Evolutionary conservation across 768 basidiomycete genomes (phyloP).

Genomic region (Cyclocybe aegerita): DNA sequence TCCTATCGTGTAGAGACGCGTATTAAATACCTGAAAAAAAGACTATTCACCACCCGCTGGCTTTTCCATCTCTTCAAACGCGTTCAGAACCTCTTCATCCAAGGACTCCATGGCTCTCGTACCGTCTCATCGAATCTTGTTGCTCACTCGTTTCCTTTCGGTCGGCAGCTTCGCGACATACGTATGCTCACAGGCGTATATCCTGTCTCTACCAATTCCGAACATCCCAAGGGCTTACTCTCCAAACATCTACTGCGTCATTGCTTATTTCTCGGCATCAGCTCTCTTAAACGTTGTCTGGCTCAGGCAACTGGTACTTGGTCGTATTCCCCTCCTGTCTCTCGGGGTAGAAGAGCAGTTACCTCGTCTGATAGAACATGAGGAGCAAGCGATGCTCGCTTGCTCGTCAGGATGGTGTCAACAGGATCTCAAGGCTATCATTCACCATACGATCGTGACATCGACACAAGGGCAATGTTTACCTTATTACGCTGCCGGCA

Average conservation of each 20-base stretch:
- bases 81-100: background rate
- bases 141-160: constrained; percentile 8
- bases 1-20: too few species aligned
- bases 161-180: constrained; percentile 15
- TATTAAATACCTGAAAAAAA: too few species aligned
- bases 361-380: too few species aligned
- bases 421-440: constrained; percentile 1
- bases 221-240: constrained; percentile 6
- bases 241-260: constrained; percentile 12
- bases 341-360: too few species aligned
- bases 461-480: constrained; percentile 21
- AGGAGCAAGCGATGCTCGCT: too few species aligned
- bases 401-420: background rate
- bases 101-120: too few species aligned
- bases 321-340: too few species aligned
- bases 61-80: background rate
- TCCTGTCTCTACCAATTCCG: constrained; percentile 6
- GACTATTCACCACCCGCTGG: background rate
- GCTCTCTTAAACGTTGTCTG: constrained; percentile 16
- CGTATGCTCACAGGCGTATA: constrained; percentile 15
- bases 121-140: constrained; percentile 6
- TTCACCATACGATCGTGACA: constrained; percentile 9
- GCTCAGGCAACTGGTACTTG: constrained; percentile 15
- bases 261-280: constrained; percentile 12
- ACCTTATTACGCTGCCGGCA: constrained; percentile 20